Conservation (phyloP, 2,329 filamentous ascomycete genomes). For the Sclerotinia trifoliorum region DNA sequence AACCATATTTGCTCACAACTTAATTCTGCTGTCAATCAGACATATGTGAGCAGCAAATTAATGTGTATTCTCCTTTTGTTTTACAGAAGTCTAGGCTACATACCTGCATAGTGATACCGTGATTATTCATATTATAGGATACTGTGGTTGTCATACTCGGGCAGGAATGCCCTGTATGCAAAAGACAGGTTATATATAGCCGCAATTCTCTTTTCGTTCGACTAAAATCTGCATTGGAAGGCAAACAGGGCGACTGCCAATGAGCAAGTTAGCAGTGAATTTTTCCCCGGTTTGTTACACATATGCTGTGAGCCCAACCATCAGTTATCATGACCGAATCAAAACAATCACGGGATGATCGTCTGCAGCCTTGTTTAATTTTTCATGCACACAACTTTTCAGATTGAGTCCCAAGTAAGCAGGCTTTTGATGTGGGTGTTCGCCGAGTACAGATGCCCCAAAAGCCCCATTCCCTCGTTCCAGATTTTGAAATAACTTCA, state of each 20-base stretch:
- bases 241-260: background rate
- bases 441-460: constrained; percentile 4
- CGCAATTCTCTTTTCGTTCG: background rate
- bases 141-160: background rate
- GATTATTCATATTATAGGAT: background rate
- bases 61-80: background rate
- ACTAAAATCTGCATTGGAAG: background rate
- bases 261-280: background rate
- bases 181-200: no score
- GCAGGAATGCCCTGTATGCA: background rate
- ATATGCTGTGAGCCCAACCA: background rate
- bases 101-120: background rate
- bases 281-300: background rate
- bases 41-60: background rate
- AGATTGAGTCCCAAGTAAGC: background rate
- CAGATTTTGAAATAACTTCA: background rate
- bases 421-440: no score
- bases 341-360: background rate
- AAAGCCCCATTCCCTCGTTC: background rate
- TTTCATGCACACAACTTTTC: background rate
- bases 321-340: background rate
- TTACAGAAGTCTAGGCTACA: background rate
- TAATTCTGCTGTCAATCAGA: background rate
- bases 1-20: background rate
- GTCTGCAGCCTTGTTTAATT: background rate